A percentile compares a stretch with the other conserved stretches of the same genome.
Conservation (phyloP, 192 early-diverging fungal genomes). For the Nowakowskiella sp. region DNA sequence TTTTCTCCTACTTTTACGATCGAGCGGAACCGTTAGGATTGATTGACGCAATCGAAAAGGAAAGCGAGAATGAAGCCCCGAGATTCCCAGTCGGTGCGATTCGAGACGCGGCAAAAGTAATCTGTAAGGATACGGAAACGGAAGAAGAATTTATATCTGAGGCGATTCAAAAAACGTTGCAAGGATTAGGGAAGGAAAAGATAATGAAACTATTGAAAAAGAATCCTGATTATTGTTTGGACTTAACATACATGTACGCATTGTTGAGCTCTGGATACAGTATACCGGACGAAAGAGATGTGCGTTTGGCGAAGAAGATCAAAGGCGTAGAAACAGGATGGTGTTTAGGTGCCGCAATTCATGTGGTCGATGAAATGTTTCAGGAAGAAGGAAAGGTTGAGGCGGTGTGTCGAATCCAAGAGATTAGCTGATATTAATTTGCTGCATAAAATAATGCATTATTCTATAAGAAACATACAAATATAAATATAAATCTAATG, state of each 20-base stretch:
- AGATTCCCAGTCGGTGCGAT: conserved; percentile 68
- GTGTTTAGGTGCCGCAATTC: conserved; percentile 89
- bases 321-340: conserved; percentile 89
- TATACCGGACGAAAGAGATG: conserved; percentile 53
- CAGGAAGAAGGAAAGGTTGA: conserved; percentile 9
- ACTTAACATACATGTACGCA: conserved; percentile 79
- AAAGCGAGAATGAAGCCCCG: conserved; percentile 6
- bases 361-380: conserved; percentile 56
- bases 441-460: too few relatives aligned
- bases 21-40: conserved; percentile 64
- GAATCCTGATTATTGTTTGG: conserved; percentile 79
- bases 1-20: conserved; percentile 97
- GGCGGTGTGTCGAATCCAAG: too few relatives aligned
- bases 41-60: conserved; percentile 26
- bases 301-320: conserved; percentile 88
- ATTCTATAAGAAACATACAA: too few relatives aligned
- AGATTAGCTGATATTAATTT: too few relatives aligned
- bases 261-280: conserved; percentile 80
- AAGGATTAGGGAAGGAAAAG: conserved; percentile 1
- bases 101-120: conserved; percentile 60
- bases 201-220: conserved; percentile 5
- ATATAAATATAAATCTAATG: too few relatives aligned
- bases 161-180: neutral
- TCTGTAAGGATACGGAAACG: conserved; percentile 20
- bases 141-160: neutral